Evolutionary conservation across 257 asterid species (phyloP).

Genomic region (Solanum rostratum): DNA sequence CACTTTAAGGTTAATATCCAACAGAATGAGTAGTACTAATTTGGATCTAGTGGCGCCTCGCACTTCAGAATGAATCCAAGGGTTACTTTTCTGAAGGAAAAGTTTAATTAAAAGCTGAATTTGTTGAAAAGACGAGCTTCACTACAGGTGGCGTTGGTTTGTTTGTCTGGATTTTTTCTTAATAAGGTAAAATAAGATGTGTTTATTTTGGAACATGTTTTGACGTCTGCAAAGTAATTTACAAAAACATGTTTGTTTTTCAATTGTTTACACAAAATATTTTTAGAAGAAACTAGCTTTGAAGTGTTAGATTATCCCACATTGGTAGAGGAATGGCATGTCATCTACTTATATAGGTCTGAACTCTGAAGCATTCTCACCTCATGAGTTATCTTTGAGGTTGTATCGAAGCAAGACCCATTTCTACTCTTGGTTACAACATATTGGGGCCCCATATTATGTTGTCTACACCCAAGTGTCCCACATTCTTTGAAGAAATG

Average conservation of each 20-base stretch:
- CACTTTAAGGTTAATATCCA: not conserved
- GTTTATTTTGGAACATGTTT: not conserved
- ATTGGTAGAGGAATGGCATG: not conserved
- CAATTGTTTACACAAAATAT: not conserved
- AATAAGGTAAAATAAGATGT: not conserved
- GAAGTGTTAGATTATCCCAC: not conserved
- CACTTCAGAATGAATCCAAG: not conserved
- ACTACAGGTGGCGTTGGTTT: not conserved
- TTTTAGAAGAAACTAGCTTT: not conserved
- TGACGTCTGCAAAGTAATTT: not conserved
- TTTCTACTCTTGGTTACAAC: not conserved
- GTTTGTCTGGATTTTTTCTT: not conserved
- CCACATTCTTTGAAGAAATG: not conserved
- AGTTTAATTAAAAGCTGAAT: not conserved
- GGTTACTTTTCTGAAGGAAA: not conserved
- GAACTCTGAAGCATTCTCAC: not conserved
- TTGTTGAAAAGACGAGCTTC: not conserved
- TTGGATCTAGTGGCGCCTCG: not conserved
- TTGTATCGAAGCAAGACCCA: not conserved
- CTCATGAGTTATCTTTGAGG: not conserved
- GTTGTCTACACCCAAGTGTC: not conserved
- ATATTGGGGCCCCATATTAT: not conserved
- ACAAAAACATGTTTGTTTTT: not conserved
- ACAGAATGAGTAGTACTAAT: not conserved
- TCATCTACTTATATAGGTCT: not conserved